Conservation (phyloP, 441 rosid species). For the Eruca vesicaria region DNA sequence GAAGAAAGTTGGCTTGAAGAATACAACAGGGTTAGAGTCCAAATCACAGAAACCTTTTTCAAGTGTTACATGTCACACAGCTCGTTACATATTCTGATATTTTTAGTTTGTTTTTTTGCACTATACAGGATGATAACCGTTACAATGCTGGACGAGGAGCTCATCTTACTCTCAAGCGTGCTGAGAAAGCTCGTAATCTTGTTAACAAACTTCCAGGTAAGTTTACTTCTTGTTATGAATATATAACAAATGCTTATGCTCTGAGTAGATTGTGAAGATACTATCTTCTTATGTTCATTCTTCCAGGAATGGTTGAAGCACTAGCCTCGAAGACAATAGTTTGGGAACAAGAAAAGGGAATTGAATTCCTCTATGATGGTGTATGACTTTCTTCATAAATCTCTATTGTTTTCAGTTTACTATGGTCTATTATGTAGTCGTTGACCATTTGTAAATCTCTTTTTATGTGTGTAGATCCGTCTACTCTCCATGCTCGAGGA, state of each 20-base stretch:
- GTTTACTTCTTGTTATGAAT: neutral
- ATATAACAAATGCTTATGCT: neutral
- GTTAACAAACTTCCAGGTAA: conserved; percentile 93
- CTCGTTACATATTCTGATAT: conserved; percentile 20
- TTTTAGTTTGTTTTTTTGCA: neutral
- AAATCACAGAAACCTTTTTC: neutral
- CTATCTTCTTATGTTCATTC: neutral
- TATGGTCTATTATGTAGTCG: neutral
- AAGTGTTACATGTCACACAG: neutral
- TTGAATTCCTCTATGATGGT: conserved; percentile 83
- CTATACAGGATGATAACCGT: conserved; percentile 79
- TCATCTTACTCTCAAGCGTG: conserved; percentile 95
- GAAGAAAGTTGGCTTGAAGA: conserved; percentile 99
- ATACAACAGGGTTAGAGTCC: conserved; percentile 75
- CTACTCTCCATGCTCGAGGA: conserved; percentile 94
- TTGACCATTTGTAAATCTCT: neutral
- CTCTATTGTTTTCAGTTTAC: neutral
- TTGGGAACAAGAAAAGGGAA: conserved; percentile 92
- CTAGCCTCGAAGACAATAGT: conserved; percentile 74
- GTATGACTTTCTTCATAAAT: conserved; percentile 38
- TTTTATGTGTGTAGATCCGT: conserved; percentile 44
- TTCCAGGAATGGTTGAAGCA: conserved; percentile 83
- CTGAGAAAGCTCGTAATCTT: conserved; percentile 95
- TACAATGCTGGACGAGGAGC: conserved; percentile 97
- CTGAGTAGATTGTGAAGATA: neutral